Evolutionary conservation across 208 protist species (phyloP).

Genomic region (Acanthamoeba culbertsoni): DNA sequence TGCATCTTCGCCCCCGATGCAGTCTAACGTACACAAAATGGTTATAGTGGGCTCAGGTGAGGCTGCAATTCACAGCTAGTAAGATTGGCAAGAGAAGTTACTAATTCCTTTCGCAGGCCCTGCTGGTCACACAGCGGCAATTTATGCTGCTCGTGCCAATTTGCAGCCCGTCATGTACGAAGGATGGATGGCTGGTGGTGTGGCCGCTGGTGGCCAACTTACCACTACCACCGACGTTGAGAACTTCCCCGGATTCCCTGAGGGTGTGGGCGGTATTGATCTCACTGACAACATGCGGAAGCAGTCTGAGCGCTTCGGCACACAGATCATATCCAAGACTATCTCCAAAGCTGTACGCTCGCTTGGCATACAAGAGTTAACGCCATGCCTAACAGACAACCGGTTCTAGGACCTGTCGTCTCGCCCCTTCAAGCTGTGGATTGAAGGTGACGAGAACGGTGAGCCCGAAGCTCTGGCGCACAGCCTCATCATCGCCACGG

Average conservation of each 20-base stretch:
- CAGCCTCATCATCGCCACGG: slow-evolving; percentile 84
- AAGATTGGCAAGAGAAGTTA: not conserved
- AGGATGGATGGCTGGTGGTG: slow-evolving; percentile 76
- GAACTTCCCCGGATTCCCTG: slow-evolving; percentile 85
- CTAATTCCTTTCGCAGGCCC: slow-evolving; percentile 67
- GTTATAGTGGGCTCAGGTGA: slow-evolving; percentile 76
- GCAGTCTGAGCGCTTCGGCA: slow-evolving; percentile 63
- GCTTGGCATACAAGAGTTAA: not conserved
- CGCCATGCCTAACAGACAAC: not conserved
- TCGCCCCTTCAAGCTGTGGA: slow-evolving; percentile 70
- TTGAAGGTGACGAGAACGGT: slow-evolving; percentile 54
- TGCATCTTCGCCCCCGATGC: not conserved
- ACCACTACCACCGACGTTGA: slow-evolving; percentile 86
- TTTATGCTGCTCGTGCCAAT: slow-evolving; percentile 82
- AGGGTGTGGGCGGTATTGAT: slow-evolving; percentile 52
- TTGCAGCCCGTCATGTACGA: slow-evolving; percentile 78
- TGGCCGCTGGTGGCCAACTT: slow-evolving; percentile 83
- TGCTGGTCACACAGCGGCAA: slow-evolving; percentile 83
- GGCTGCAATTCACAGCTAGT: not conserved
- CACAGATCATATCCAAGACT: not conserved
- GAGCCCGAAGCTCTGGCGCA: slow-evolving; percentile 58
- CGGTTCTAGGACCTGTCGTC: slow-evolving; percentile 62
- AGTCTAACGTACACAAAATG: slow-evolving; percentile 65
- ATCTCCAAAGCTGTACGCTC: slow-evolving; percentile 29
- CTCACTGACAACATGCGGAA: slow-evolving; percentile 63